Evolutionary conservation across 352 stramenopile species (phyloP).

Genomic region (Thalassiosira exigua): DNA sequence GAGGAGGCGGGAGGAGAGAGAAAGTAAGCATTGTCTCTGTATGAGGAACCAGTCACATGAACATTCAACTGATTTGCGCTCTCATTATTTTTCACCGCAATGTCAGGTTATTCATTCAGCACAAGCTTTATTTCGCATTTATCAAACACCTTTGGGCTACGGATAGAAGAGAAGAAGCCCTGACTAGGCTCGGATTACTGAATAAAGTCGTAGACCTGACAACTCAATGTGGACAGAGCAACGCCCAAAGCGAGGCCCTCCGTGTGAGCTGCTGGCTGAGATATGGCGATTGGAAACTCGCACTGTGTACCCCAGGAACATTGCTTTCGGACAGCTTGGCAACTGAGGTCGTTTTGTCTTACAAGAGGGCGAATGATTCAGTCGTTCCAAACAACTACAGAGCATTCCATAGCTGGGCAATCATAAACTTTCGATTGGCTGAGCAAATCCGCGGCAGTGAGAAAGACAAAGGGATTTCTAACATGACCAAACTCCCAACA

Average conservation of each 20-base stretch:
- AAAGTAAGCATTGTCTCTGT: conserved; percentile 54
- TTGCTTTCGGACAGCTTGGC: conserved; percentile 70
- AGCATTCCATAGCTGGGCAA: conserved; percentile 96
- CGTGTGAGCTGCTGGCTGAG: conserved; percentile 82
- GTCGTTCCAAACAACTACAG: conserved; percentile 90
- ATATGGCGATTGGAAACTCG: conserved; percentile 84
- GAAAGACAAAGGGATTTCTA: conserved; percentile 53
- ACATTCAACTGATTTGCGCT: conserved; percentile 2
- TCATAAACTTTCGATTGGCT: conserved; percentile 97
- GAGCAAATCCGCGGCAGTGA: conserved; percentile 86
- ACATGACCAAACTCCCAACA: conserved; percentile 35
- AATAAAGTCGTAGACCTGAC: conserved; percentile 76
- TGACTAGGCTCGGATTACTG: conserved; percentile 88
- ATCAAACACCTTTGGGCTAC: conserved; percentile 94
- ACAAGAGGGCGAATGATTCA: conserved; percentile 75
- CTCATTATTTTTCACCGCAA: conserved; percentile 6
- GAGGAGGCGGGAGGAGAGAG: conserved; percentile 70
- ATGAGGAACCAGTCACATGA: background rate
- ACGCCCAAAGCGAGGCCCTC: conserved; percentile 61
- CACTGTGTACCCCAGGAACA: conserved; percentile 47
- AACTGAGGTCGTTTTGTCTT: conserved; percentile 77
- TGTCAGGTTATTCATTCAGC: conserved; percentile 88
- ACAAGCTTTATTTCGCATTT: conserved; percentile 93
- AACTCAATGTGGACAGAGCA: conserved; percentile 52
- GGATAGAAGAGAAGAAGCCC: conserved; percentile 88